Base-by-base conservation (phyloP, 352 stramenopile genomes). In the Phytophthora pseudosyringae region DNA sequence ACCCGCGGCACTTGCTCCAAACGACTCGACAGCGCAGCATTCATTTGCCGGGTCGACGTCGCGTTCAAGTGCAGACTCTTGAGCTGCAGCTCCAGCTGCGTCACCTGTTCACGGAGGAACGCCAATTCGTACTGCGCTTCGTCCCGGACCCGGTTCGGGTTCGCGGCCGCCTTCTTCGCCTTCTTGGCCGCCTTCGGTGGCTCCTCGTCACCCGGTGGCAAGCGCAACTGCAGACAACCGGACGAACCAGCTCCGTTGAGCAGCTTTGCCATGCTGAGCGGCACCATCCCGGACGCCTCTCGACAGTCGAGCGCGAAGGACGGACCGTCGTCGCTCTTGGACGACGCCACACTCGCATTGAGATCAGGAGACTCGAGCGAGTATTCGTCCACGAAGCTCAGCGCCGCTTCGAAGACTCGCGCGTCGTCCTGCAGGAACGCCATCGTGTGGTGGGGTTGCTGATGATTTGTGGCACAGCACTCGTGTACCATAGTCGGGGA, bases 31-130 rank as follows among this genome's bases (percentile, higher is more conserved):
- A 25, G 3, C 32, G 80, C n/a, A 15, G 16, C 26, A 15, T 10
- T 54, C 6, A 57, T n/a, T 3, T 29, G 11, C 10, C 18, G 9
- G 18, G 0, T 66, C 3, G 8, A 25, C 28, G n/a, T 11, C 31
- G 59, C 5, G 57, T 49, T 51, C 1, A 69, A 29, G 29, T 70
- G 58, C 28, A 89, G 45, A 13, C 62, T 76, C 4, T 60, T 68
- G 41, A 91, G 55, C 66, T 91, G 85, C 12, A 65, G 60, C 41
- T 88, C 71, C 48, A 91, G 48, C 18, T 66, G 66, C 1, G 82
- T 75, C 15, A 81, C 78, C 56, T 91, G 89, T 39, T 88, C 67
- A 35, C 86, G 86, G 15, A 93, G 50, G 59, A 91, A 93, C 7
- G 59, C 63, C 18, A 84, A 67, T 18, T 93, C 85, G 39, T 91